Percentiles rank a stretch among this genome's conserved stretches.
These are phyloP conservation scores for Daedalea quercina DNA, from an alignment of 768 basidiomycete species.

Conservation along the genomic window DNA sequence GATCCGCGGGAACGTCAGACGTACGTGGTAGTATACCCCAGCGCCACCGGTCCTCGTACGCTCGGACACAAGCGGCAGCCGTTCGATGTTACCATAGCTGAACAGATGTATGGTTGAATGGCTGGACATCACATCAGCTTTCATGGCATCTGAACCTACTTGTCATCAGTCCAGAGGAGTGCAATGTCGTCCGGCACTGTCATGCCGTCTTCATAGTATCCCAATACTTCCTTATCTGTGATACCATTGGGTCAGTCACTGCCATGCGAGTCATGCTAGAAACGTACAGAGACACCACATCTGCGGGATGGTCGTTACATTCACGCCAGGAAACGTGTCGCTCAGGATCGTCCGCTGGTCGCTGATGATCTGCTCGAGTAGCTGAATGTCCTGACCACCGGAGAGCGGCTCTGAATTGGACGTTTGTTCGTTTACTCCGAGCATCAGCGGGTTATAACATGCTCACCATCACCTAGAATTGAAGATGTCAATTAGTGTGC, in stretches of 20 bases:
- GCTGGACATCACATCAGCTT: not conserved
- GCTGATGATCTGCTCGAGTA: conserved; percentile 48
- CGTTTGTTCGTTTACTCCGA: not conserved
- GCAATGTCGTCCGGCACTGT: conserved; percentile 58
- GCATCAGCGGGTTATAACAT: not conserved
- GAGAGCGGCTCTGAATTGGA: conserved; percentile 42
- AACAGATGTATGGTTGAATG: not conserved
- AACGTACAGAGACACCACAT: conserved; percentile 53
- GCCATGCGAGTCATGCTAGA: not conserved
- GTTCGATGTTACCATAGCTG: conserved; percentile 67
- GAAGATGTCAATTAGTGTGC: not conserved
- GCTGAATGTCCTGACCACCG: conserved; percentile 39
- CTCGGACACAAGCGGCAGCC: conserved; percentile 47
- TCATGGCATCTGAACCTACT: conserved; percentile 29
- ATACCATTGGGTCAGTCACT: not conserved
- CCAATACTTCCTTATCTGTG: conserved; percentile 53
- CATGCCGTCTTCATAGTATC: conserved; percentile 59
- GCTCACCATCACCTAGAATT: conserved; percentile 39
- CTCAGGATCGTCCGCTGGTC: conserved; percentile 59
- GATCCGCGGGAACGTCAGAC: not conserved
- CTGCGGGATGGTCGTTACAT: conserved; percentile 51
- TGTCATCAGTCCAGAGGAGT: conserved; percentile 68
- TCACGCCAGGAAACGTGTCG: conserved; percentile 40
- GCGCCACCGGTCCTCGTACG: conserved; percentile 60
- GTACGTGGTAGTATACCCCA: conserved; percentile 49